Evolutionary conservation across 176 grass and related monocot species (phyloP).

Genomic region (Elaeis guineensis): DNA sequence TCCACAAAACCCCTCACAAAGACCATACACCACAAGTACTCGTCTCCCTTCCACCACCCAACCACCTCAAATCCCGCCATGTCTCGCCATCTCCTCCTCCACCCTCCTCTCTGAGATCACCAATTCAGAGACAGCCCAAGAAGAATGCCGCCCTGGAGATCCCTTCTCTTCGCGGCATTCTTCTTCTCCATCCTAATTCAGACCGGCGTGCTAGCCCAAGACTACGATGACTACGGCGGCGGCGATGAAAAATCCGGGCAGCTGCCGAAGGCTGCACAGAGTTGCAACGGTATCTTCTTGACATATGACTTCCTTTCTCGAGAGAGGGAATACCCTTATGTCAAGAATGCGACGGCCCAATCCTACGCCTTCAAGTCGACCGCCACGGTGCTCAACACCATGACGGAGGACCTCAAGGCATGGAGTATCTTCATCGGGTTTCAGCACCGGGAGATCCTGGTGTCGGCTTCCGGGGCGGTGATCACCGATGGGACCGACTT

Average conservation of each 20-base stretch:
- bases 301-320: constrained; percentile 75
- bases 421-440: constrained; percentile 92
- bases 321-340: constrained; percentile 62
- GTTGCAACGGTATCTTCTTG: constrained; percentile 85
- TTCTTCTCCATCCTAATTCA: constrained; percentile 11
- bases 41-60: too few relatives aligned
- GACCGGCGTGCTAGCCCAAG: constrained; percentile 27
- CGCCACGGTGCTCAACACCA: constrained; percentile 66
- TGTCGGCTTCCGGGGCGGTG: constrained; percentile 54
- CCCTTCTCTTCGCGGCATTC: constrained; percentile 4
- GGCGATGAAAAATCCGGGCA: not conserved
- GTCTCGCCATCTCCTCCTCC: too few relatives aligned
- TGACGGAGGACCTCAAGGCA: constrained; percentile 55
- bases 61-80: too few relatives aligned
- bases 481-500: constrained; percentile 54
- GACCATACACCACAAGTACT: too few relatives aligned
- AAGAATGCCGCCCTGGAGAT: too few relatives aligned
- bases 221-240: constrained; percentile 22
- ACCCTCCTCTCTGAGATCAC: too few relatives aligned
- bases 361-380: constrained; percentile 69
- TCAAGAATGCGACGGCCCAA: constrained; percentile 91
- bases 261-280: constrained; percentile 24
- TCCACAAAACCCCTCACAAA: too few relatives aligned
- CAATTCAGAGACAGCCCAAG: too few relatives aligned
- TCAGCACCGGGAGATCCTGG: constrained; percentile 78